These are phyloP conservation scores for Lepidium aucheri DNA, from an alignment of 345 rosid genomes.

Conservation along the genomic window DNA sequence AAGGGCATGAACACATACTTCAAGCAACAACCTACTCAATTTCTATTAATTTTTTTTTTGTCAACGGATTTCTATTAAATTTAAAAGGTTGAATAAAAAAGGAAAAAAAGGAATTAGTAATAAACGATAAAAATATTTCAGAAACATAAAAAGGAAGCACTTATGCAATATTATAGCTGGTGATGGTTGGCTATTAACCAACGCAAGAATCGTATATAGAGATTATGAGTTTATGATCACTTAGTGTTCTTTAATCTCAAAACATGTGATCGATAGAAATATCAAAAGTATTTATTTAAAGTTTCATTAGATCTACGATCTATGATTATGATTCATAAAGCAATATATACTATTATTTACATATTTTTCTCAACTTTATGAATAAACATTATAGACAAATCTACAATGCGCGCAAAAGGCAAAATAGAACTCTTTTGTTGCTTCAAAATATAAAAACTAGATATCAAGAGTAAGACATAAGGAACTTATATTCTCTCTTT, in stretches of 20 bases:
- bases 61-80: conserved; percentile 1
- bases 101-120: neutral
- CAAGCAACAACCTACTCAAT: conserved; percentile 30
- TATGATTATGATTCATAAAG: neutral
- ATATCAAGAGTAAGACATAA: conserved; percentile 26
- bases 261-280: neutral
- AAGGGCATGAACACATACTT: conserved; percentile 22
- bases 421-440: conserved; percentile 19
- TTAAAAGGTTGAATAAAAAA: neutral
- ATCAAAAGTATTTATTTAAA: no score
- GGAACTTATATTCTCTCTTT: conserved; percentile 24
- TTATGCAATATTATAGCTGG: neutral
- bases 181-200: neutral
- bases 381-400: neutral
- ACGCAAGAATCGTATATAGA: neutral
- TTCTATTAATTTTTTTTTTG: neutral
- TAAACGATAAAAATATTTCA: neutral
- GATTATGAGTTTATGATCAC: neutral
- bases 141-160: conserved; percentile 6
- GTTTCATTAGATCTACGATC: neutral
- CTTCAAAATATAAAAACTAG: conserved; percentile 23
- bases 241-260: neutral
- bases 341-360: neutral
- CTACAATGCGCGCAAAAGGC: conserved; percentile 16
- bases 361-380: neutral